Percentiles rank a stretch among this genome's conserved stretches.
These are phyloP conservation scores for Gyromitra esculenta DNA, from an alignment of 2,329 filamentous ascomycete genomes.

Conservation along the genomic window DNA sequence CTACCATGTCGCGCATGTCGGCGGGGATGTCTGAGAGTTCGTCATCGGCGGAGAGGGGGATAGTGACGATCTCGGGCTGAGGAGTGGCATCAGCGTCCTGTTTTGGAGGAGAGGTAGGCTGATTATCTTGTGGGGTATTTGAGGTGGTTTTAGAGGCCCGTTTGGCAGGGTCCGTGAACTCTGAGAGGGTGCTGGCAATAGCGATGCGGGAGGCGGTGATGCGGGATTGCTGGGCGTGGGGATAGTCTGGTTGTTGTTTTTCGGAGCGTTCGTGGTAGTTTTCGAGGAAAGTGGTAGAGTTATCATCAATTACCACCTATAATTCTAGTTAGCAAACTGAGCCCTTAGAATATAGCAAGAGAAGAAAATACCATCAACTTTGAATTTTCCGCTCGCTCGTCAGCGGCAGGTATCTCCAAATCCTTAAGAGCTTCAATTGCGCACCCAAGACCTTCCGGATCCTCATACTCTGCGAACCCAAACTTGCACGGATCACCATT, in stretches of 20 bases:
- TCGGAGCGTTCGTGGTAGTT: constrained; percentile 71
- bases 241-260: constrained; percentile 60
- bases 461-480: constrained; percentile 95
- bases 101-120: constrained; percentile 31
- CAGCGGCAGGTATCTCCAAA: constrained; percentile 74
- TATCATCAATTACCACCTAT: constrained; percentile 80
- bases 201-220: constrained; percentile 68
- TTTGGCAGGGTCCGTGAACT: constrained; percentile 60
- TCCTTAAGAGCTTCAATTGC: constrained; percentile 86
- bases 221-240: constrained; percentile 46
- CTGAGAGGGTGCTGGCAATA: constrained; percentile 74
- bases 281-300: constrained; percentile 84
- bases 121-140: constrained; percentile 23
- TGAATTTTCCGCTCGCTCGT: constrained; percentile 49
- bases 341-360: background rate
- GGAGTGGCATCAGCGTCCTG: constrained; percentile 41
- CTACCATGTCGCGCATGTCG: constrained; percentile 94
- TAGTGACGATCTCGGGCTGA: constrained; percentile 79
- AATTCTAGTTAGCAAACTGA: constrained; percentile 20
- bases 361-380: constrained; percentile 51
- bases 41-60: constrained; percentile 86
- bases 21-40: constrained; percentile 94
- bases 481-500: constrained; percentile 85
- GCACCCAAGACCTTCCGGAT: constrained; percentile 83
- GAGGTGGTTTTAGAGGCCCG: constrained; percentile 38